Evolutionary conservation across 1,284 basidiomycete genomes (phyloP).

Genomic region (Anthracocystis setariae): DNA sequence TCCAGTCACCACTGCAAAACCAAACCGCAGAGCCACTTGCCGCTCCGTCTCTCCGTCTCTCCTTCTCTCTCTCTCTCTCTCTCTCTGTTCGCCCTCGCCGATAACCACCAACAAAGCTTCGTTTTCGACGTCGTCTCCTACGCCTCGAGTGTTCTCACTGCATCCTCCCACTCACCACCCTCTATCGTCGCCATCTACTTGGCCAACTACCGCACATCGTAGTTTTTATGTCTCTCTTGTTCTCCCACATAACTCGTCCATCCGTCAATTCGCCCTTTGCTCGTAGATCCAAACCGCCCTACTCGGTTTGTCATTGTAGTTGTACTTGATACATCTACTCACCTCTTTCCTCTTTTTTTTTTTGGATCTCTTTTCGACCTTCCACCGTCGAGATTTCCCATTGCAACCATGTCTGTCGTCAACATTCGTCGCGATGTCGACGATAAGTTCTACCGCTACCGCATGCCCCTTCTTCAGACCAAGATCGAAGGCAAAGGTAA

Average conservation of each 20-base stretch:
- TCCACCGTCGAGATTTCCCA: conserved; percentile 7
- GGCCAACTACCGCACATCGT: conserved; percentile 18
- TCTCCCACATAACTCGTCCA: conserved; percentile 52
- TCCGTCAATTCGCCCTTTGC: conserved; percentile 46
- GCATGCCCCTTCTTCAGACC: conserved; percentile 93
- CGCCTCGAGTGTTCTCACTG: not conserved
- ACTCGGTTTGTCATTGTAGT: conserved; percentile 38
- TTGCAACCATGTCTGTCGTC: conserved; percentile 74
- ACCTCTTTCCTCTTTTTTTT: conserved; percentile 3
- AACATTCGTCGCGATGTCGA: conserved; percentile 99
- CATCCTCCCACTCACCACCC: not conserved
- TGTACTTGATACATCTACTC: conserved; percentile 45
- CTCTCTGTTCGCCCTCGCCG: not conserved
- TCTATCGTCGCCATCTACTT: conserved; percentile 16
- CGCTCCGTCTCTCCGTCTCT: conserved; percentile 6
- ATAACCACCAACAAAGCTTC: not conserved
- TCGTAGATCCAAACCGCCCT: conserved; percentile 53
- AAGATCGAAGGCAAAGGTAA: conserved; percentile 99
- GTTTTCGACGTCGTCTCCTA: not conserved
- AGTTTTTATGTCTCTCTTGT: conserved; percentile 52
- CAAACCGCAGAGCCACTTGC: conserved; percentile 5
- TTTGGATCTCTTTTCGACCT: conserved; percentile 12
- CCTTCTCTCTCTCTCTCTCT: not conserved
- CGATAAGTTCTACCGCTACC: conserved; percentile 72
- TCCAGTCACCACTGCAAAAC: not conserved